Evolutionary conservation across 192 early-diverging fungal genomes (phyloP), one percentile per base, ranked within the genome.

Genomic region (Thamnidium elegans): DNA sequence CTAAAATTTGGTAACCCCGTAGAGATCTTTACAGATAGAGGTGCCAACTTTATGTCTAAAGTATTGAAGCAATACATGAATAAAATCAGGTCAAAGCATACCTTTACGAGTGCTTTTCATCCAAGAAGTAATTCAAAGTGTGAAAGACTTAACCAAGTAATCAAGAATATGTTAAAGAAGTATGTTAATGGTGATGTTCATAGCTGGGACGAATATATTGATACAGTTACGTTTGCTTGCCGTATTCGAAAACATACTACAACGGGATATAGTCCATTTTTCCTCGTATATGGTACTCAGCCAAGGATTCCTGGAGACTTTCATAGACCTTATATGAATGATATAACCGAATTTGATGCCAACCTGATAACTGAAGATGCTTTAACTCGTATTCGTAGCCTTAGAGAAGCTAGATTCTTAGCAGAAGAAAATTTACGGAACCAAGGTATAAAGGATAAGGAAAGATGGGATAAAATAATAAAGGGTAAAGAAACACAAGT

Each of bases 1-100:
- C 23, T 66, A 7, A 46, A 58, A 20, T 68, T 67, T 51, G 68
- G 68, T 11, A 23, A 21, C 13, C 52, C 52, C 32, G 31, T 14
- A 30, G 52, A 54, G 11, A 54, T 54, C 0, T 13, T 31, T 15
- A 31, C 20, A 42, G 66, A 75, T 45, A 7, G 63, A 42, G 66
- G 66, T 20, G 20, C 65, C 1, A 62, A 70, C 15, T 75, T 75
- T 21, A 55, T 63, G 15, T 63, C 68, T 5, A 55, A 63, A 1
- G 61, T 63, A 0, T 8, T 70, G 1, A 15, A 26, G 44, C 43
- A 58, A 4, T 70, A 70, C 20, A 15, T 59, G 7, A 30, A 20
- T 0, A 48, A 45, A 19, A 47, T 63, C 7, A 45, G 62, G 23
- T 15, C 47, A 2, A 44, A 69, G 2, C 68, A 73, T 7, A 63